Evolutionary conservation across 768 basidiomycete genomes (phyloP).

Genomic region (Lactarius vividus): DNA sequence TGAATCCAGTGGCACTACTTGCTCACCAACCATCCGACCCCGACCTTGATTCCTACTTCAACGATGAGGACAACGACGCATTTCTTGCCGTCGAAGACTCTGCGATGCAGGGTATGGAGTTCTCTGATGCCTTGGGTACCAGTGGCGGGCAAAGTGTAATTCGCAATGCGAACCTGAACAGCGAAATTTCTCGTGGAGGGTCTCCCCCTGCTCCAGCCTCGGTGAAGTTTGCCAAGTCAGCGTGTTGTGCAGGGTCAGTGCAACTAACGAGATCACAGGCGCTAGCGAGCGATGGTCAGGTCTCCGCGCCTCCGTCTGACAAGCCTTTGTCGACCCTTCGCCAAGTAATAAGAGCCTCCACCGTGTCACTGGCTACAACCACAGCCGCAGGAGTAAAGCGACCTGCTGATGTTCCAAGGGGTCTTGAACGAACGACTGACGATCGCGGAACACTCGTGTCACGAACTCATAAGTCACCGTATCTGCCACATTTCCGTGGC

Average conservation of each 20-base stretch:
- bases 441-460: not conserved
- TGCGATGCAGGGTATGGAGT: not conserved
- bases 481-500: not conserved
- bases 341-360: constrained; percentile 15
- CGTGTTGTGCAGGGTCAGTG: not conserved
- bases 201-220: not conserved
- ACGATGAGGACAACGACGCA: constrained; percentile 14
- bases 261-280: constrained; percentile 8
- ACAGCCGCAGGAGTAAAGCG: constrained; percentile 19
- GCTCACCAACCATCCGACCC: constrained; percentile 13
- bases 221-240: constrained; percentile 5
- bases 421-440: not conserved
- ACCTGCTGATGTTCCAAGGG: constrained; percentile 22
- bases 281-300: not conserved
- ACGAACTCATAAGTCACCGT: constrained; percentile 2
- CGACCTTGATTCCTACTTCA: constrained; percentile 30
- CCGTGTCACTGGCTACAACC: not conserved
- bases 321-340: constrained; percentile 10
- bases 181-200: constrained; percentile 2
- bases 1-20: not conserved
- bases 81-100: constrained; percentile 16
- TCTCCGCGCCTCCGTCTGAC: not conserved
- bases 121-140: not conserved
- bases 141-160: not conserved
- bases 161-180: not conserved